A percentile compares a stretch with the other conserved stretches of the same genome.
Conservation (phyloP, 1,284 basidiomycete species). For the Xerocomus nothofagi region DNA sequence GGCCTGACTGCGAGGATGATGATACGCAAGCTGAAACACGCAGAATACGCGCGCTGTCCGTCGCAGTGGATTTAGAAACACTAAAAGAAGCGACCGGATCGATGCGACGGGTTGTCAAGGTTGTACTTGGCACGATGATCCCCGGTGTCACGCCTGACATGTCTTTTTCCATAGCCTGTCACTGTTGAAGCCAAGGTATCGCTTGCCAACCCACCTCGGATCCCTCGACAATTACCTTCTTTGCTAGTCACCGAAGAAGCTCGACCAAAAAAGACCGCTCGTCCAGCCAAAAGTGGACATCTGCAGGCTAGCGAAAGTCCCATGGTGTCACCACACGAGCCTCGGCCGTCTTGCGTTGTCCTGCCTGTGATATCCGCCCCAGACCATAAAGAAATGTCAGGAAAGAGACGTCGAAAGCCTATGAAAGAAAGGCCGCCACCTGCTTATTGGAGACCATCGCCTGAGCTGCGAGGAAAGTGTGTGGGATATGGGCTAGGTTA, state of each 20-base stretch:
- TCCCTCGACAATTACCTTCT: slow-evolving; percentile 12
- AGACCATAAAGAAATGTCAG: background rate
- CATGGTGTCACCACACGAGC: slow-evolving; percentile 28
- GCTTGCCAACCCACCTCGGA: background rate
- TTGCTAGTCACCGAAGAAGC: slow-evolving; percentile 27
- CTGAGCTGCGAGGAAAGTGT: slow-evolving; percentile 23
- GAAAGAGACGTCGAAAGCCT: slow-evolving; percentile 17
- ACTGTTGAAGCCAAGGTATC: slow-evolving; percentile 12
- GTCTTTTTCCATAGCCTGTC: slow-evolving; percentile 10
- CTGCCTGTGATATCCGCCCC: slow-evolving; percentile 19
- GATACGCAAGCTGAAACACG: slow-evolving; percentile 41
- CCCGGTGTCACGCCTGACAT: background rate
- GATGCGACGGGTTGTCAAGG: slow-evolving; percentile 14
- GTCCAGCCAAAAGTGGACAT: background rate
- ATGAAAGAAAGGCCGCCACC: slow-evolving; percentile 21
- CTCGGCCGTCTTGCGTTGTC: slow-evolving; percentile 17
- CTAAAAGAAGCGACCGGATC: slow-evolving; percentile 13
- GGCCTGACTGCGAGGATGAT: slow-evolving; percentile 48
- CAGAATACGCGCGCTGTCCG: slow-evolving; percentile 35
- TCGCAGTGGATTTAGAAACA: slow-evolving; percentile 38
- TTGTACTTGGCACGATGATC: background rate
- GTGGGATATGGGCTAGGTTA: slow-evolving; percentile 35
- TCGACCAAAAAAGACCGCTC: slow-evolving; percentile 1
- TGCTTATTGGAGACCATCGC: slow-evolving; percentile 31
- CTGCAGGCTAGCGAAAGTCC: background rate